Base-by-base conservation (phyloP, 2,329 filamentous ascomycete species). In the Polychaeton citri region DNA sequence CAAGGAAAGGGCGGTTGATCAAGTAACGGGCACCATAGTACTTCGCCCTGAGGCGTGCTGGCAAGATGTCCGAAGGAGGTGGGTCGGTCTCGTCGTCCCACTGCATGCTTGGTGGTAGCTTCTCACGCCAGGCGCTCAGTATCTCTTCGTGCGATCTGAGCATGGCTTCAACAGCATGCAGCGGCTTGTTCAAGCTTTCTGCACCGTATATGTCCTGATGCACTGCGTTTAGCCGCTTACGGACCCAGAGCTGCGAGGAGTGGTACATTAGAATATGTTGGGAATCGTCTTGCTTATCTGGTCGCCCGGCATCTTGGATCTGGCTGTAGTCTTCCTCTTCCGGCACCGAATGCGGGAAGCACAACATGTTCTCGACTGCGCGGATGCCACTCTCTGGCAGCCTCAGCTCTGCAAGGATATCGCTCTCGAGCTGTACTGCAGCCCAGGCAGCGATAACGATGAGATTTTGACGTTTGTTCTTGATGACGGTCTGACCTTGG, bases 1-100 rank as follows among this genome's bases (percentile, higher is more conserved):
- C 71, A 15, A 80, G 58, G 40, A 88, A 85, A 1, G 83, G 84
- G 17, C 90, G 74, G 54, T 90, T 81, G 18, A 88, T 87, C 52
- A 96, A 87, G 43, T 92, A 86, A 44, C 81, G 74, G 0, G 85
- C 87, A 15, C 90, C 90, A 67, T 88, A 96, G 58, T 90, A 96
- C 57, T 98, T 96, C 10, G 83, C 90, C 30, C 88, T 78, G 42
- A 96, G 67, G 16, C 90, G 75, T 20, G 88, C 88, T 9, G 75
- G 68, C 12, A 95, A 75, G 40, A 96, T 86, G 33, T 94, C 77
- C 0, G 53, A 57, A 0, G 86, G 73, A 1, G 85, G 84, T 4
- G 69, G 67, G 37, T 93, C 83, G 13, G 10, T 17, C 2, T 67
- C 59, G 40, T 85, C 80, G 2, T 70, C 54, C 66, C 80, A 83